Evolutionary conservation across 495 filamentous ascomycete genomes (phyloP).

Genomic region (Astrothelium subdiscretum): DNA sequence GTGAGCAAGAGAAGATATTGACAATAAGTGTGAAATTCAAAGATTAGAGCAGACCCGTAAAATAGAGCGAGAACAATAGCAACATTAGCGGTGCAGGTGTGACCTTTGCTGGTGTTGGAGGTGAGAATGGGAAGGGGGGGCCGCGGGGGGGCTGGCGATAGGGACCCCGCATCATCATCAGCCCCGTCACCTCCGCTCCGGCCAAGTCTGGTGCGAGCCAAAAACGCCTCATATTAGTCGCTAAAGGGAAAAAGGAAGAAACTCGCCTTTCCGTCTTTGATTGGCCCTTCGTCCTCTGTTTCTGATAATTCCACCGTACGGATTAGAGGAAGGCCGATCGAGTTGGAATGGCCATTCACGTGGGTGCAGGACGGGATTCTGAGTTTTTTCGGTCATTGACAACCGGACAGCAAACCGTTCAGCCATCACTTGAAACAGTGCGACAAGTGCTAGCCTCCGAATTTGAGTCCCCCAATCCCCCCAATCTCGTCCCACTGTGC

Average conservation of each 20-base stretch:
- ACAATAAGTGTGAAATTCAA: not conserved
- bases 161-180: not conserved
- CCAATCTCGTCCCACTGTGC: constrained; percentile 79
- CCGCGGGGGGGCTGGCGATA: not conserved
- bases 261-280: too few species aligned
- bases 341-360: constrained; percentile 13
- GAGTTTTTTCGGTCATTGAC: not conserved
- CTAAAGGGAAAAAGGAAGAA: too few species aligned
- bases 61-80: not conserved
- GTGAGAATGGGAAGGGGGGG: not conserved
- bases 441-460: constrained; percentile 42
- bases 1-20: not conserved
- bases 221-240: too few species aligned
- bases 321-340: too few species aligned
- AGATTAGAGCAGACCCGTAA: not conserved
- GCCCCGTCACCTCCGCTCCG: too few species aligned
- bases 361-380: constrained; percentile 6
- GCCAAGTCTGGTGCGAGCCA: too few species aligned
- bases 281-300: too few species aligned
- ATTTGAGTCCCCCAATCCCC: constrained; percentile 40
- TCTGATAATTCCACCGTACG: too few species aligned
- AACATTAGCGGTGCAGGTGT: not conserved
- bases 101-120: not conserved
- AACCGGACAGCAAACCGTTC: constrained; percentile 26
- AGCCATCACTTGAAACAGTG: constrained; percentile 45